Percentiles rank a stretch among this genome's conserved stretches.
Conservation (phyloP, 345 rosid species). For the Orychophragmus violaceus region DNA sequence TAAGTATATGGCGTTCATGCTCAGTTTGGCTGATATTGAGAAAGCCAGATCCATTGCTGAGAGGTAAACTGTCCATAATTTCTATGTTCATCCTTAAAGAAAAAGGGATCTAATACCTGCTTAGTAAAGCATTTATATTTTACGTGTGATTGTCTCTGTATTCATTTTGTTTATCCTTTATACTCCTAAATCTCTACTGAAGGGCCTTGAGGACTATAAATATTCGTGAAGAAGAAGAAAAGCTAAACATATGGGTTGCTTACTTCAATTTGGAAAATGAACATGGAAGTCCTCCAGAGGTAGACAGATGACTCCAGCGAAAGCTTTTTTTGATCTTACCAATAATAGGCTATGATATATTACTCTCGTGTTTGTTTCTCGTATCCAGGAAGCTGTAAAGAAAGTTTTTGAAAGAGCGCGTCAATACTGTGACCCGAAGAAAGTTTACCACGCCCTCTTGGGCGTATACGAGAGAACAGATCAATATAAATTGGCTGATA, state of each 20-base stretch:
- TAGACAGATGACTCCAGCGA: slow-evolving; percentile 19
- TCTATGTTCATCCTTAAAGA: not conserved
- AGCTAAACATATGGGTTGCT: slow-evolving; percentile 94
- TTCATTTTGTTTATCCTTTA: not conserved
- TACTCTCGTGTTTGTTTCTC: slow-evolving; percentile 12
- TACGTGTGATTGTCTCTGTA: not conserved
- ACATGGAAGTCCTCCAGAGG: slow-evolving; percentile 95
- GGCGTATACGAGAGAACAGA: slow-evolving; percentile 81
- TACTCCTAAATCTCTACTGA: slow-evolving; percentile 21
- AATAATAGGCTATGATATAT: not conserved
- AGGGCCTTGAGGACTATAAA: slow-evolving; percentile 91
- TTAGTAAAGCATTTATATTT: not conserved
- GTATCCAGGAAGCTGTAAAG: slow-evolving; percentile 70
- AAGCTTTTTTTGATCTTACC: not conserved
- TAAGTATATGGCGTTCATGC: slow-evolving; percentile 83
- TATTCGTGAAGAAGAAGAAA: slow-evolving; percentile 86
- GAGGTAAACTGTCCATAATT: slow-evolving; percentile 46
- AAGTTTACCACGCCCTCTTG: slow-evolving; percentile 73
- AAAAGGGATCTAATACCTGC: not conserved
- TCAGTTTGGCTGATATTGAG: slow-evolving; percentile 71
- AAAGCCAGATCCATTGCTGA: slow-evolving; percentile 92
- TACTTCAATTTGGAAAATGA: slow-evolving; percentile 92
- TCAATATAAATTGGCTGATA: slow-evolving; percentile 65
- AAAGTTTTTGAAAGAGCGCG: slow-evolving; percentile 87
- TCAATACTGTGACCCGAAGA: slow-evolving; percentile 81